These are phyloP conservation scores for Alternaria brassicicola DNA, from an alignment of 2,329 filamentous ascomycete species.

Conservation along the genomic window DNA sequence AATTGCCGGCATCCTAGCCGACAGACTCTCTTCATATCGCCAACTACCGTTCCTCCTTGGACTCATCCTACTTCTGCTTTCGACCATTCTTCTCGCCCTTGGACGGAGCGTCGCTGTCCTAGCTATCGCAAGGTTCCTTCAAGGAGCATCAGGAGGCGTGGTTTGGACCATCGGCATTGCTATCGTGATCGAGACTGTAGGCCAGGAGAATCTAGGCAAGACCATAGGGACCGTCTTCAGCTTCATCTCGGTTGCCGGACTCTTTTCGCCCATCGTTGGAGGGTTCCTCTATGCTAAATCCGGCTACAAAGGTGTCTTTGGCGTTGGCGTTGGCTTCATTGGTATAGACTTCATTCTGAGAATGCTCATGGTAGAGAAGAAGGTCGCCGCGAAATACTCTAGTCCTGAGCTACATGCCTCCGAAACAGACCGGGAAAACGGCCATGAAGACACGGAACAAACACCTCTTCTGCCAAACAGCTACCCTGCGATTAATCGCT, in stretches of 20 bases:
- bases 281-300: conserved; percentile 65
- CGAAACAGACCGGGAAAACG: conserved; percentile 7
- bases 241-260: conserved; percentile 63
- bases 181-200: conserved; percentile 65
- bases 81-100: conserved; percentile 62
- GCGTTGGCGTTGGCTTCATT: conserved; percentile 61
- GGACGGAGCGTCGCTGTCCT: conserved; percentile 58
- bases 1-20: conserved; percentile 61
- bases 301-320: conserved; percentile 65
- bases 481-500: conserved; percentile 38
- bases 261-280: conserved; percentile 64
- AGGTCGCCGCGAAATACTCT: conserved; percentile 57
- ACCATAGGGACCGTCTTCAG: conserved; percentile 67
- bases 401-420: conserved; percentile 13
- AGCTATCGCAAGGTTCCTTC: conserved; percentile 60
- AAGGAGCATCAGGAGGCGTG: conserved; percentile 63
- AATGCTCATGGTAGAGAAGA: conserved; percentile 67
- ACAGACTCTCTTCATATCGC: conserved; percentile 57
- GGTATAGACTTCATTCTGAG: conserved; percentile 66
- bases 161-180: conserved; percentile 67
- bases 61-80: conserved; percentile 58
- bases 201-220: conserved; percentile 63
- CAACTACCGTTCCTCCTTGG: conserved; percentile 65
- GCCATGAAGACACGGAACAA: conserved; percentile 29
- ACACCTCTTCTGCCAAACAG: conserved; percentile 30